Percentiles rank a stretch among this genome's conserved stretches.
Conservation (phyloP, 345 rosid genomes). For the Sisymbrium irio region DNA sequence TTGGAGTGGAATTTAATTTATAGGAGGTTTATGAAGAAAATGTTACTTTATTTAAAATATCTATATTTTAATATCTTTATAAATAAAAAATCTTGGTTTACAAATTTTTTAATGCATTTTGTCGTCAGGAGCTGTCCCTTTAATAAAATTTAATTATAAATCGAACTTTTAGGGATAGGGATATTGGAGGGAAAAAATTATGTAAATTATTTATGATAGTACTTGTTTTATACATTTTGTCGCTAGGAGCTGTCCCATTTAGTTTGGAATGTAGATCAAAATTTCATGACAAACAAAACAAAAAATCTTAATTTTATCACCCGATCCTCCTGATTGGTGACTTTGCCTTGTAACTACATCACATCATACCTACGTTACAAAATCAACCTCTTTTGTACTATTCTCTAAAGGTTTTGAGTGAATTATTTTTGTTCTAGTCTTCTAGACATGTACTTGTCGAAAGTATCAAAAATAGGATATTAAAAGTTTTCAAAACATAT, state of each 20-base stretch:
- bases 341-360: conserved; percentile 12
- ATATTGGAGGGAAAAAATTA: too few relatives aligned
- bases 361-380: conserved; percentile 26
- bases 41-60: too few relatives aligned
- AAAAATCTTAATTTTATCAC: neutral
- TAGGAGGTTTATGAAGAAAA: too few relatives aligned
- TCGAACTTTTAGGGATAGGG: too few relatives aligned
- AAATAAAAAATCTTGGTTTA: neutral
- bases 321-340: neutral
- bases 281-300: neutral
- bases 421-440: neutral
- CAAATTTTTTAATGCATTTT: neutral
- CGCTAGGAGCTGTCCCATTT: conserved; percentile 23
- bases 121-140: neutral
- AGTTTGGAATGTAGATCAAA: neutral
- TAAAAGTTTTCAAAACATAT: neutral
- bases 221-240: conserved; percentile 13
- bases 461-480: neutral
- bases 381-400: neutral
- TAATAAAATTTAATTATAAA: neutral
- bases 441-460: neutral
- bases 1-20: too few relatives aligned
- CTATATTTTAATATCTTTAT: too few relatives aligned
- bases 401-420: neutral
- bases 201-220: too few relatives aligned